Base-by-base conservation (phyloP, 208 protist species). In the Leptomonas seymouri region DNA sequence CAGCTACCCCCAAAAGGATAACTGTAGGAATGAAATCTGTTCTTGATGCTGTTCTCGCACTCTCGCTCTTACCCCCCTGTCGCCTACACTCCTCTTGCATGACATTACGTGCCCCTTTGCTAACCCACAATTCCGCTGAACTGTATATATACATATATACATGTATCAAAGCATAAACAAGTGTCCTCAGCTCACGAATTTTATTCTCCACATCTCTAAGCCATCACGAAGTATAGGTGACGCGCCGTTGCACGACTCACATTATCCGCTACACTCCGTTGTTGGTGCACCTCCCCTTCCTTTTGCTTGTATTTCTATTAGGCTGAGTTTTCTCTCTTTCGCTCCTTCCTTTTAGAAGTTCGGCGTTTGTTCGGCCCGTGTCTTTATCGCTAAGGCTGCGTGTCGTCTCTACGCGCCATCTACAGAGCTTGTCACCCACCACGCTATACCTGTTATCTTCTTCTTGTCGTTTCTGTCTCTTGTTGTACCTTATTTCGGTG, bases 311-410 rank as follows among this genome's bases (percentile, higher is more conserved):
- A 14, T 51, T 0, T 64, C 25, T 0, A 7, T 48, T 18, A 21
- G 23, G n/a, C n/a, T n/a, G n/a, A n/a, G n/a, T n/a, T 39, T 28
- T 57, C 51, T 57, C 27, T 57, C 51, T 39, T 12, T 39, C 9
- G 34, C 28, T 57, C 27, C 28, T 39, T n/a, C 23, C 21, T 39
- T 57, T 39, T 57, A 39, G 30, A 53, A 21, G 20, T 48, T 48
- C 2, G 11, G 51, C 3, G 56, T 48, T 6, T 49, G 56, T 62
- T 31, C 48, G 36, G n/a, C n/a, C n/a, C 27, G 56, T 62, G 56
- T 62, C 0, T 62, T 31, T 48, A 34, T 56, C 3, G 12, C 14
- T 6, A 16, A 25, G 51, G 3, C 4, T 6, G 51, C 44, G 44
- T 16, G 7, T 48, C 44, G 34, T 48, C 44, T 48, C 11, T 16